Percentiles rank a stretch among this genome's conserved stretches.
Conservation (phyloP, 352 stramenopile genomes). For the Phytopythium montanum region DNA sequence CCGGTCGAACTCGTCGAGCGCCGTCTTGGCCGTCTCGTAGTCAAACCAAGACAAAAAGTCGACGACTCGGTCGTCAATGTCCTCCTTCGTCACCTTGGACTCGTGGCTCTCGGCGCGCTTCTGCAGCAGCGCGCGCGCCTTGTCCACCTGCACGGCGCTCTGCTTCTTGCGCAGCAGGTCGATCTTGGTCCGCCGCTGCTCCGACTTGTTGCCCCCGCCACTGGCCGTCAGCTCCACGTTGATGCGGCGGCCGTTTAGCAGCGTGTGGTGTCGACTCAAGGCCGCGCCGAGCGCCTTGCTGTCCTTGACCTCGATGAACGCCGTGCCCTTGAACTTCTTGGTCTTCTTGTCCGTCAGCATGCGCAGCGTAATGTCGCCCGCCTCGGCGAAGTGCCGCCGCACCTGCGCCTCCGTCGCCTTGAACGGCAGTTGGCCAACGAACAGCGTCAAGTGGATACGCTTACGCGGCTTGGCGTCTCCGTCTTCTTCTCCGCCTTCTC, state of each 20-base stretch:
- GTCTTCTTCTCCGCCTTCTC: constrained; percentile 15
- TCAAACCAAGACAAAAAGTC: constrained; percentile 88
- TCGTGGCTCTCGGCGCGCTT: constrained; percentile 73
- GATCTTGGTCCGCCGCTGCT: constrained; percentile 68
- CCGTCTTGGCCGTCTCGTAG: constrained; percentile 83
- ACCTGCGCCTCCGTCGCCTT: constrained; percentile 63
- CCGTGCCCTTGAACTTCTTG: constrained; percentile 77
- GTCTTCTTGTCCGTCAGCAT: constrained; percentile 87
- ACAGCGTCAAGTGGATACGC: constrained; percentile 85
- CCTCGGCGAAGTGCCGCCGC: constrained; percentile 67
- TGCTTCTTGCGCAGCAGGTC: constrained; percentile 75
- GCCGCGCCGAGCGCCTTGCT: constrained; percentile 77
- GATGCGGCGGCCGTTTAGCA: constrained; percentile 76
- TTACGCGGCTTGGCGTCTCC: constrained; percentile 22
- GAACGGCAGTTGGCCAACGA: constrained; percentile 79
- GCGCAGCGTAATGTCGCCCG: constrained; percentile 69
- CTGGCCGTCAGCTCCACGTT: constrained; percentile 86
- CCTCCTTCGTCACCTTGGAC: constrained; percentile 69
- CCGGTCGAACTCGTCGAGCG: constrained; percentile 78
- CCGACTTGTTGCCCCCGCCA: constrained; percentile 79
- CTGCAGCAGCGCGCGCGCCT: constrained; percentile 74
- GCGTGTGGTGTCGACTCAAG: constrained; percentile 74
- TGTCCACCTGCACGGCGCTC: constrained; percentile 79
- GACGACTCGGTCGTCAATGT: constrained; percentile 86
- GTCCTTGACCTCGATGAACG: constrained; percentile 85